Conservation (phyloP, 208 protist species). For the Crithidia acanthocephali region DNA sequence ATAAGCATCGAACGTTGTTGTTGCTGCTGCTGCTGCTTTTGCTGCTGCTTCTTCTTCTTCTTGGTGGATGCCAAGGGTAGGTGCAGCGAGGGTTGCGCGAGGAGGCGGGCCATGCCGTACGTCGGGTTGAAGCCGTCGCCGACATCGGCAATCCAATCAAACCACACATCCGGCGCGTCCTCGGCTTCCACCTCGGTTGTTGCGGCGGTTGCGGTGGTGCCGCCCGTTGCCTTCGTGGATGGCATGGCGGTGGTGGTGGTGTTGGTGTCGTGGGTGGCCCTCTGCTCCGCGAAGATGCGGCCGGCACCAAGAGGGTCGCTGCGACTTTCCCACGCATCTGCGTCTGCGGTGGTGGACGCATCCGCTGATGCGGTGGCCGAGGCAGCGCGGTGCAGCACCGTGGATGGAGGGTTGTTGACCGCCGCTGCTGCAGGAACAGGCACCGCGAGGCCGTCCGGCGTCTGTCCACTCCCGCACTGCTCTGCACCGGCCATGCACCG, state of each 20-base stretch:
- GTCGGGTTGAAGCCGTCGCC: conserved; percentile 91
- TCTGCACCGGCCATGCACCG: conserved; percentile 2
- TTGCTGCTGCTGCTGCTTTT: background rate
- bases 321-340: too few relatives aligned
- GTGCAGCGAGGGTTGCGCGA: conserved; percentile 61
- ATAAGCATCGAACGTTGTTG: background rate
- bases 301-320: too few relatives aligned
- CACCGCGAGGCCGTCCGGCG: background rate
- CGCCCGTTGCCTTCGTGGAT: too few relatives aligned
- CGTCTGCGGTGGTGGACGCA: background rate
- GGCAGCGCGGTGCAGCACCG: conserved; percentile 5
- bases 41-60: conserved; percentile 4
- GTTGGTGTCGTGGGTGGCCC: too few relatives aligned
- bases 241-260: too few relatives aligned
- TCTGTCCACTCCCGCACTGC: background rate
- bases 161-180: conserved; percentile 61
- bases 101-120: conserved; percentile 77
- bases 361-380: background rate
- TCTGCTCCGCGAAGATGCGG: too few relatives aligned
- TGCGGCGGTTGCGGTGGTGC: too few relatives aligned
- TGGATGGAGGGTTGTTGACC: background rate
- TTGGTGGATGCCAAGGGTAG: conserved; percentile 16
- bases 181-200: background rate
- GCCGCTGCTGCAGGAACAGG: background rate
- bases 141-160: conserved; percentile 87